Conservation (phyloP, 2,329 filamentous ascomycete species). For the Beauveria brongniartii region DNA sequence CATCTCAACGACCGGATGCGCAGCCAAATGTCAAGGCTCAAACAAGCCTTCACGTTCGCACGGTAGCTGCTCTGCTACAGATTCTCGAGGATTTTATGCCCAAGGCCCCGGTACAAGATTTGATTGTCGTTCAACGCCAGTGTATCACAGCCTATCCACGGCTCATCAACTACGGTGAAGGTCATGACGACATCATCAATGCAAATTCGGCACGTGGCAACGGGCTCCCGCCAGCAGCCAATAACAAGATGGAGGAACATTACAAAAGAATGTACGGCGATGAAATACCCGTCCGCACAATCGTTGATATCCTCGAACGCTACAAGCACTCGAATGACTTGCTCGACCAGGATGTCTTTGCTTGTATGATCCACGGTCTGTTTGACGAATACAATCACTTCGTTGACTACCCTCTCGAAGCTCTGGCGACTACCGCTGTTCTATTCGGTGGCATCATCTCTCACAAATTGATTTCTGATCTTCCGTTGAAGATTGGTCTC, state of each 20-base stretch:
- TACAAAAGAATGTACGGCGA: conserved; percentile 98
- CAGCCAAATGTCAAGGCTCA: conserved; percentile 50
- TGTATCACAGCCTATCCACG: conserved; percentile 91
- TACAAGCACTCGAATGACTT: conserved; percentile 85
- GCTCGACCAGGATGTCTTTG: conserved; percentile 86
- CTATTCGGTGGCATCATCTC: conserved; percentile 96
- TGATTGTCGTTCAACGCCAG: conserved; percentile 73
- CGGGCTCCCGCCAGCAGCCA: conserved; percentile 66
- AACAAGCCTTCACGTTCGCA: conserved; percentile 74
- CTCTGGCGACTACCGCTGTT: conserved; percentile 88
- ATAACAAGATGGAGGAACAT: conserved; percentile 90
- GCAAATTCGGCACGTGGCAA: conserved; percentile 77
- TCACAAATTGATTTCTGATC: conserved; percentile 79
- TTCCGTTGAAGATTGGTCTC: conserved; percentile 87
- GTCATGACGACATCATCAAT: conserved; percentile 86
- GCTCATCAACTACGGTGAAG: conserved; percentile 92
- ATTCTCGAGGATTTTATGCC: conserved; percentile 67
- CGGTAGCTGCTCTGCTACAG: conserved; percentile 70
- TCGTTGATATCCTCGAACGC: conserved; percentile 73
- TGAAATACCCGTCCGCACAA: conserved; percentile 75
- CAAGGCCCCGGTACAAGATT: conserved; percentile 52
- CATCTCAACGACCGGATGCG: conserved; percentile 60
- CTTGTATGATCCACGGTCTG: conserved; percentile 95
- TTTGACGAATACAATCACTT: conserved; percentile 98
- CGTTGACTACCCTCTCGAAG: conserved; percentile 90